phyloP scores from a whole-genome alignment of 331 rosid genomes.

The Spiraea crenata region DNA sequence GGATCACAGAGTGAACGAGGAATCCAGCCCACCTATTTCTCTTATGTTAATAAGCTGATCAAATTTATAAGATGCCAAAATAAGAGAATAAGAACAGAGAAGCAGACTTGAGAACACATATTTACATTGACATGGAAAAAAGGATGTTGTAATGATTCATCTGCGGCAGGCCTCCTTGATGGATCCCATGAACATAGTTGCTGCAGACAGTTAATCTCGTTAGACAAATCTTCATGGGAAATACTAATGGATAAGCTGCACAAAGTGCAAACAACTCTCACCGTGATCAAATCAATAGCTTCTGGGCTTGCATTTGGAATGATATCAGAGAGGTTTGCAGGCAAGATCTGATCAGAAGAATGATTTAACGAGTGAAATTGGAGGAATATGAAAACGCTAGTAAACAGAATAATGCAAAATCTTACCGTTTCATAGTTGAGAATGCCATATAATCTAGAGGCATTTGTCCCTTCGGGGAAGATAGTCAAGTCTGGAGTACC shows the following conservation, averaged over 20 bases:
- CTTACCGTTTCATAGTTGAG: constrained; percentile 56
- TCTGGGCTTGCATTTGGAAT: constrained; percentile 79
- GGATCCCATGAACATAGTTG: constrained; percentile 79
- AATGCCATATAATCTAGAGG: constrained; percentile 49
- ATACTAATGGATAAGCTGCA: constrained; percentile 14
- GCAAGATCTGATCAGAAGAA: constrained; percentile 49
- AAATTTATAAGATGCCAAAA: constrained; percentile 16
- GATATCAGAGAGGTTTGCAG: constrained; percentile 59
- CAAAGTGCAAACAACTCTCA: constrained; percentile 34
- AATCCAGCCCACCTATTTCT: constrained; percentile 59
- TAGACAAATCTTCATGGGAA: constrained; percentile 1
- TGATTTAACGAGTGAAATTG: constrained; percentile 11
- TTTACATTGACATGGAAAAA: constrained; percentile 58
- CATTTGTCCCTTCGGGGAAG: constrained; percentile 53
- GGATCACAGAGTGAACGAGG: constrained; percentile 61
- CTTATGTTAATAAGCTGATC: constrained; percentile 30
- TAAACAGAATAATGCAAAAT: constrained; percentile 9
- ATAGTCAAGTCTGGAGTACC: constrained; percentile 65
- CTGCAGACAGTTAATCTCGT: constrained; percentile 32
- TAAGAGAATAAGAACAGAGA: background rate
- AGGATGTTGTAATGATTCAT: constrained; percentile 70
- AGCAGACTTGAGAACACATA: constrained; percentile 20
- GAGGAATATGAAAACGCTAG: constrained; percentile 11
- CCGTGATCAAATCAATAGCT: constrained; percentile 76
- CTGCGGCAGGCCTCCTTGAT: constrained; percentile 73